These are phyloP conservation scores for Phytophthora ramorum DNA, from an alignment of 352 stramenopile species.

Conservation along the genomic window DNA sequence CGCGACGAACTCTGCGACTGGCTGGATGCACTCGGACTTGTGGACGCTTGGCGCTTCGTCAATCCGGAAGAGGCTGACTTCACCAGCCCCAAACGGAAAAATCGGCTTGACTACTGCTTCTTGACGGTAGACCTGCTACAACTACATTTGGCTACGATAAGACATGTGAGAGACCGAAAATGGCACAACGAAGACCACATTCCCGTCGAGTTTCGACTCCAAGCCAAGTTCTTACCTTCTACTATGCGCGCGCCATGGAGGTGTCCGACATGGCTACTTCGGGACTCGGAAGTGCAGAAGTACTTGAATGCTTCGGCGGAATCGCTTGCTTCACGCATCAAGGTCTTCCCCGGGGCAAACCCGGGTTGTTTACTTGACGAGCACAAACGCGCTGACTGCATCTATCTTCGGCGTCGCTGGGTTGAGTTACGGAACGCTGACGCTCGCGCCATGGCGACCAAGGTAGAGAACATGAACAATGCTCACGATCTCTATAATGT, in stretches of 20 bases:
- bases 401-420: too few species aligned
- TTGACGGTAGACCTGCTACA: slow-evolving; percentile 17
- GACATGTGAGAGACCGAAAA: slow-evolving; percentile 12
- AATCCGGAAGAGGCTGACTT: slow-evolving; percentile 10
- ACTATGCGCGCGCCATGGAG: too few species aligned
- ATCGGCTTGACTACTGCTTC: slow-evolving; percentile 25
- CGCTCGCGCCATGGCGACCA: too few species aligned
- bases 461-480: too few species aligned
- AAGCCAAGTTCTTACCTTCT: slow-evolving; percentile 8
- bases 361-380: slow-evolving; percentile 21
- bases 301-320: slow-evolving; percentile 4
- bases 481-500: too few species aligned
- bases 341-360: slow-evolving; percentile 18
- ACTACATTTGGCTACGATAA: slow-evolving; percentile 8
- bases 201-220: slow-evolving; percentile 2
- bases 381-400: slow-evolving; percentile 18
- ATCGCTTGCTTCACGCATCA: neutral
- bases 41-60: slow-evolving; percentile 21
- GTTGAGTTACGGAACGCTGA: too few species aligned
- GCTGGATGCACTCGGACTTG: slow-evolving; percentile 7
- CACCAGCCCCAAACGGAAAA: slow-evolving; percentile 10
- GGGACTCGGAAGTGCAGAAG: too few species aligned
- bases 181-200: slow-evolving; percentile 32
- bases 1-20: slow-evolving; percentile 16
- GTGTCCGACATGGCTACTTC: too few species aligned